Conservation (phyloP, 805 yeast species). For the Dipodascus albidus region DNA sequence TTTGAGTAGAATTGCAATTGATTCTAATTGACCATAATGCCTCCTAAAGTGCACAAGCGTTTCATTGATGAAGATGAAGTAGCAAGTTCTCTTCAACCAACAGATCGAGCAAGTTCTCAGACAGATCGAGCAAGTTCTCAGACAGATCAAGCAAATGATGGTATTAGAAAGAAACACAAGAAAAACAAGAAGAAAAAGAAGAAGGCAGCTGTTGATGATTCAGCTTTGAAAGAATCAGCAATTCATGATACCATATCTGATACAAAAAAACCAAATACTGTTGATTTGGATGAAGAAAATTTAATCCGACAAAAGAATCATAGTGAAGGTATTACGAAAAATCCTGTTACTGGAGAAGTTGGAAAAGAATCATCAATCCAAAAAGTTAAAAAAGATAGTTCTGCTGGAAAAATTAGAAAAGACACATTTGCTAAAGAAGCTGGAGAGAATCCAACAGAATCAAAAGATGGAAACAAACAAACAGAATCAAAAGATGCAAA, state of each 20-base stretch:
- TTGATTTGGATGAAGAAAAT: no score
- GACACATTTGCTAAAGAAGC: no score
- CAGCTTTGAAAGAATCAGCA: no score
- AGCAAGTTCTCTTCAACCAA: not conserved
- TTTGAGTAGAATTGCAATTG: no score
- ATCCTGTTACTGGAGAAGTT: not conserved
- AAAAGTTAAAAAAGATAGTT: no score
- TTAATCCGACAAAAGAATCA: no score
- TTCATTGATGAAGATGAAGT: conserved; percentile 11
- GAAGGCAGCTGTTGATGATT: not conserved
- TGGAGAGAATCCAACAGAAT: no score
- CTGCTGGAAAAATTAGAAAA: no score
- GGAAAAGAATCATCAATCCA: not conserved
- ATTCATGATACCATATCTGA: no score
- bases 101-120: not conserved
- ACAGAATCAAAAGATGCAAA: not conserved
- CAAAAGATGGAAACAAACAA: not conserved
- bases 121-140: no score
- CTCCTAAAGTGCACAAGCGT: conserved; percentile 17
- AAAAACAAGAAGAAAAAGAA: not conserved
- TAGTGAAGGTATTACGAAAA: no score
- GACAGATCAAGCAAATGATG: not conserved
- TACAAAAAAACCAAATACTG: no score
- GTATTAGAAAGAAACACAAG: not conserved
- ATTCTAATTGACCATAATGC: conserved; percentile 11